phyloP scores from a whole-genome alignment of 805 yeast species.

The Tetrapisispora fleetii region DNA sequence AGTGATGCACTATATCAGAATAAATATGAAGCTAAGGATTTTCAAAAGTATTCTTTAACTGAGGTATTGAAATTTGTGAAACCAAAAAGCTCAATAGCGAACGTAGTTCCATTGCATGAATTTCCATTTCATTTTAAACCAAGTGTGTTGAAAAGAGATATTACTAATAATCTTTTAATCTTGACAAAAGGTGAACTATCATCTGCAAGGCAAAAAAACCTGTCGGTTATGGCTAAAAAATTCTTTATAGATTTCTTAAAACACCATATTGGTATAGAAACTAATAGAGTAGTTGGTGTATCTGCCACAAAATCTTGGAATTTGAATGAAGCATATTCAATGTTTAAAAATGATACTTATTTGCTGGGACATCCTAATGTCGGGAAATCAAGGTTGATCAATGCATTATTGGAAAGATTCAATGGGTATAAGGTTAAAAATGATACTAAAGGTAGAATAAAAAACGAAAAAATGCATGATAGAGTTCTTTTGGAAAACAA shows the following conservation, averaged over 20 bases:
- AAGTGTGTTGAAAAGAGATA: constrained; percentile 9
- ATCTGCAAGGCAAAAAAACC: constrained; percentile 8
- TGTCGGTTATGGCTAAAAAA: constrained; percentile 15
- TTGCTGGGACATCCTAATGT: constrained; percentile 58
- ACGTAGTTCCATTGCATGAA: constrained; percentile 57
- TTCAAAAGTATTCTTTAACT: constrained; percentile 20
- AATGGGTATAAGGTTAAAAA: constrained; percentile 12
- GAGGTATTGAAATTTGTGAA: constrained; percentile 24
- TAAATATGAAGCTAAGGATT: constrained; percentile 30
- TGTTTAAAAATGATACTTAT: constrained; percentile 30
- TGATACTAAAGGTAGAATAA: constrained; percentile 6
- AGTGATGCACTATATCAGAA: constrained; percentile 40
- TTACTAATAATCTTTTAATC: constrained; percentile 11
- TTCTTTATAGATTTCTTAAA: constrained; percentile 29
- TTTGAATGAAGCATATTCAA: constrained; percentile 13
- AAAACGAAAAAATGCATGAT: neutral
- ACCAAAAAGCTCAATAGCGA: constrained; percentile 34
- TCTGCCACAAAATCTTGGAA: constrained; percentile 25
- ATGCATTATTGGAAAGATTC: constrained; percentile 33
- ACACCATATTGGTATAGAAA: constrained; percentile 21
- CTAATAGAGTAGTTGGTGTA: constrained; percentile 19
- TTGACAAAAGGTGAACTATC: constrained; percentile 29
- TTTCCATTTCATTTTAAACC: constrained; percentile 54
- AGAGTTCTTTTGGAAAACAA: neutral
- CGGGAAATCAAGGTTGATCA: constrained; percentile 59